These are phyloP conservation scores for Eragrostis nindensis DNA, from an alignment of 176 grass and related monocot genomes.

Conservation along the genomic window DNA sequence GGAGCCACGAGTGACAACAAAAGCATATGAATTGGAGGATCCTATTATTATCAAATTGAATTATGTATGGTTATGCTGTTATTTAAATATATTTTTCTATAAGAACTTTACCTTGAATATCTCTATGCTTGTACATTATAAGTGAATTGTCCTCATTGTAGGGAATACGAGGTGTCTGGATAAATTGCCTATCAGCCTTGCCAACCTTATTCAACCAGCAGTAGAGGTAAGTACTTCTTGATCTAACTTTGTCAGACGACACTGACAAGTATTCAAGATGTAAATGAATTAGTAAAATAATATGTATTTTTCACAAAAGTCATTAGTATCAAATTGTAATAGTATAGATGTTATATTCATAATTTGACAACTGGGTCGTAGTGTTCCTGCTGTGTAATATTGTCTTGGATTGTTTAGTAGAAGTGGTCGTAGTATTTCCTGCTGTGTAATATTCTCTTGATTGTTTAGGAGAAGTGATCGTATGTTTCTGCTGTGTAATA, in stretches of 20 bases:
- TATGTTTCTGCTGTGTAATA: conserved; percentile 10
- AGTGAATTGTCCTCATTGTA: conserved; percentile 36
- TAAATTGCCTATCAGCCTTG: conserved; percentile 80
- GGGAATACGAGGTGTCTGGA: conserved; percentile 93
- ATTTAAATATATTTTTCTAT: not conserved
- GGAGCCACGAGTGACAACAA: no score
- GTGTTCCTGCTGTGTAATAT: no score
- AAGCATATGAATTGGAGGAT: not conserved
- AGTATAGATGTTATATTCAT: not conserved
- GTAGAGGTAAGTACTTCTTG: conserved; percentile 80
- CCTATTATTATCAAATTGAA: not conserved
- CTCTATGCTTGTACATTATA: not conserved
- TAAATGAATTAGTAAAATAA: not conserved
- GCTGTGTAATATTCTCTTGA: no score
- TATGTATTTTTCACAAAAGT: not conserved
- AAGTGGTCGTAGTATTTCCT: no score
- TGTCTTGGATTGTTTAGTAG: no score
- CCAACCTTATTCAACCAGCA: conserved; percentile 81
- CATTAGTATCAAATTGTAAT: not conserved
- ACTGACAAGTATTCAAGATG: not conserved
- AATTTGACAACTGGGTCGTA: conserved; percentile 17
- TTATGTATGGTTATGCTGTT: not conserved
- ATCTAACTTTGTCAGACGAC: not conserved
- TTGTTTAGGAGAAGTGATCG: not conserved
- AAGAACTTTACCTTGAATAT: conserved; percentile 18